These are phyloP conservation scores for Mucor ambiguus DNA, from an alignment of 371 early-diverging fungal genomes.

Conservation along the genomic window DNA sequence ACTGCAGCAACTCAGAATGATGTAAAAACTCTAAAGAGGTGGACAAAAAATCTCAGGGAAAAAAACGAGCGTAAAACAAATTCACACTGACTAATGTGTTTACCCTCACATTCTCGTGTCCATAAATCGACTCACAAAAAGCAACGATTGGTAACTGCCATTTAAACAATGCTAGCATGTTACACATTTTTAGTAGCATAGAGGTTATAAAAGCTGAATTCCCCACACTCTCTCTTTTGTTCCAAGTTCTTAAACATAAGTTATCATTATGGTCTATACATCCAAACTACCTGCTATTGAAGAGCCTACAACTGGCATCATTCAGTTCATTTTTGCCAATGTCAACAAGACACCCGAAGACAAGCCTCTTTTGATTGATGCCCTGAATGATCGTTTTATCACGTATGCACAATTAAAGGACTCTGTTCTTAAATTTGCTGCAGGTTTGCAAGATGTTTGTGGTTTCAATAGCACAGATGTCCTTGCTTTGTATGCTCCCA, in stretches of 20 bases:
- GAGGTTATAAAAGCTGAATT: background rate
- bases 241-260: background rate
- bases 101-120: background rate
- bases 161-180: background rate
- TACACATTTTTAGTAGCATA: background rate
- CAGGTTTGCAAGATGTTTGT: conserved; percentile 63
- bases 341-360: conserved; percentile 37
- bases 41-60: background rate
- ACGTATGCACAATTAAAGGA: conserved; percentile 67
- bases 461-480: conserved; percentile 69
- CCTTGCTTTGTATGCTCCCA: conserved; percentile 70
- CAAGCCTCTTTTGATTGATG: conserved; percentile 64
- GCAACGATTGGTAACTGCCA: background rate
- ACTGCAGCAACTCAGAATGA: too few relatives aligned
- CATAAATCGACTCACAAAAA: background rate
- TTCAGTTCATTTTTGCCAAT: conserved; percentile 28
- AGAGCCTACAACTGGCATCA: conserved; percentile 21
- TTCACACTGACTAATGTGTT: conserved; percentile 6
- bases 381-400: conserved; percentile 14
- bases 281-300: conserved; percentile 13
- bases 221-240: background rate
- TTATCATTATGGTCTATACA: conserved; percentile 13
- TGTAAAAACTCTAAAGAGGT: too few relatives aligned
- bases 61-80: background rate
- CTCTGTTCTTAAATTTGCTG: conserved; percentile 63